Evolutionary conservation across 352 stramenopile genomes (phyloP).

Genomic region (Globisporangium polare): DNA sequence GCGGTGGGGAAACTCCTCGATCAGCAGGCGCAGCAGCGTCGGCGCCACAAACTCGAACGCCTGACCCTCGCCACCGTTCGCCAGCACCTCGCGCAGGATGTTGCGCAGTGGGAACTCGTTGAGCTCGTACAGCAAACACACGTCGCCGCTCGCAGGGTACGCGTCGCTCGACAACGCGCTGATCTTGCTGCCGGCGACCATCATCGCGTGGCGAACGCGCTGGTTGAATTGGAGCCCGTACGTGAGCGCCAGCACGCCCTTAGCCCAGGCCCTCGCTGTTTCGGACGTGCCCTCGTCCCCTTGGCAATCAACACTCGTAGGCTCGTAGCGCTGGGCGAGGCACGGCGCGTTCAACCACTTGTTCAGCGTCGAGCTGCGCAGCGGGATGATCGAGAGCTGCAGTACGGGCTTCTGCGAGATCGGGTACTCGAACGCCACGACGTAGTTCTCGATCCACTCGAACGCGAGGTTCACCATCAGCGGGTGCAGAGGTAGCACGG

Average conservation of each 20-base stretch:
- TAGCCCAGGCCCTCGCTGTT: conserved; percentile 26
- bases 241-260: conserved; percentile 36
- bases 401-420: conserved; percentile 48
- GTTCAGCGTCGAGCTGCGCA: conserved; percentile 29
- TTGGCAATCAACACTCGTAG: neutral
- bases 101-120: conserved; percentile 37
- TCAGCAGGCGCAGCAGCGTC: conserved; percentile 43
- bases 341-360: conserved; percentile 35
- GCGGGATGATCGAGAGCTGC: conserved; percentile 60
- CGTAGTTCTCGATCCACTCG: conserved; percentile 75
- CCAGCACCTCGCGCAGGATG: conserved; percentile 34
- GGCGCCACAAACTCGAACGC: conserved; percentile 54
- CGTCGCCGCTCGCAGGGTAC: conserved; percentile 28
- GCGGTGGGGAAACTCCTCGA: conserved; percentile 44
- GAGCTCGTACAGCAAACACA: conserved; percentile 52
- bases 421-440: conserved; percentile 73
- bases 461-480: conserved; percentile 48
- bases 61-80: conserved; percentile 26
- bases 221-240: conserved; percentile 75
- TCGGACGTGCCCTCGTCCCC: conserved; percentile 9
- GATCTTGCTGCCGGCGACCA: conserved; percentile 50
- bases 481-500: conserved; percentile 45
- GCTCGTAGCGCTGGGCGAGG: conserved; percentile 12
- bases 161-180: conserved; percentile 30
- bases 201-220: conserved; percentile 46